A percentile compares a stretch with the other conserved stretches of the same genome.
Conservation (phyloP, 2,329 filamentous ascomycete species). For the Rachicladosporium sp. region DNA sequence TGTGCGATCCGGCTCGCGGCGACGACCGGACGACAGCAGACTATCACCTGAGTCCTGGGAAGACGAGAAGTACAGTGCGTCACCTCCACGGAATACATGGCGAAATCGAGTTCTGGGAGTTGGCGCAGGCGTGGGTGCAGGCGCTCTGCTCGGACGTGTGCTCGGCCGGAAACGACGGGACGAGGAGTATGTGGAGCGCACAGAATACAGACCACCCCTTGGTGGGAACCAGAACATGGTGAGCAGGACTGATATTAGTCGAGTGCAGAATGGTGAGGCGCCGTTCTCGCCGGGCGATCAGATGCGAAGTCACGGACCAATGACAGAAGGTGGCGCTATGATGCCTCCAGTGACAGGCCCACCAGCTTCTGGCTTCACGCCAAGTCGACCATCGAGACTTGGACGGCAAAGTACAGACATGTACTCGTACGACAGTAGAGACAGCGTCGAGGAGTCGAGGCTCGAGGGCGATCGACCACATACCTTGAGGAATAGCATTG, state of each 20-base stretch:
- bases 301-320: conserved; percentile 4
- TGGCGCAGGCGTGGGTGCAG: conserved; percentile 31
- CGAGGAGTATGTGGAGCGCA: conserved; percentile 39
- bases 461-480: conserved; percentile 15
- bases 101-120: conserved; percentile 33
- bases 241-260: conserved; percentile 35
- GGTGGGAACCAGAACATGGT: conserved; percentile 33
- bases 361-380: conserved; percentile 12
- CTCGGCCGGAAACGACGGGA: conserved; percentile 34
- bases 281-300: conserved; percentile 31
- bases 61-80: conserved; percentile 31
- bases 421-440: conserved; percentile 21
- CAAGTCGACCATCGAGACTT: conserved; percentile 1
- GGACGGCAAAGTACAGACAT: conserved; percentile 6
- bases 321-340: conserved; percentile 1
- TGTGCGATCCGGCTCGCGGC: conserved; percentile 5
- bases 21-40: conserved; percentile 9
- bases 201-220: conserved; percentile 36
- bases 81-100: conserved; percentile 27
- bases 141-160: too few relatives aligned
- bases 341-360: conserved; percentile 17
- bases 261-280: conserved; percentile 42
- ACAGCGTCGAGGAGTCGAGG: conserved; percentile 21
- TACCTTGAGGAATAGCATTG: conserved; percentile 36
- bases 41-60: conserved; percentile 21